Percentiles rank a stretch among this genome's conserved stretches.
phyloP scores from a whole-genome alignment of 164 flowering plant species.

The Annona squamosa region DNA sequence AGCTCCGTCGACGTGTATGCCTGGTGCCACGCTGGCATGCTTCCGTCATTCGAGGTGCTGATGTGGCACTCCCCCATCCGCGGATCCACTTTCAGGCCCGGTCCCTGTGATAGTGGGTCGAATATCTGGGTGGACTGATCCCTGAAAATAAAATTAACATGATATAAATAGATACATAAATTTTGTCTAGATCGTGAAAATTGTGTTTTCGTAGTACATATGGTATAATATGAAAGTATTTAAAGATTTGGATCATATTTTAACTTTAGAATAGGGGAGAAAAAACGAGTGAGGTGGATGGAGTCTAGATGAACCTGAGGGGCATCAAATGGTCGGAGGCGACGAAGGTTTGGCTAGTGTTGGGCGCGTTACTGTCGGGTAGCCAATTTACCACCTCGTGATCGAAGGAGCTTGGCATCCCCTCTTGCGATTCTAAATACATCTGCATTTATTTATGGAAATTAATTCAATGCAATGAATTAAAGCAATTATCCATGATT shows the following conservation, averaged over 20 bases:
- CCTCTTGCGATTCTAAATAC: slow-evolving; percentile 37
- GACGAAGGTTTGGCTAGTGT: slow-evolving; percentile 17
- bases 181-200: no score
- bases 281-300: background rate
- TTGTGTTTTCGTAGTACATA: no score
- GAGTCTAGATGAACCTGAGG: slow-evolving; percentile 17
- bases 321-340: slow-evolving; percentile 28
- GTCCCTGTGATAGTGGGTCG: slow-evolving; percentile 21
- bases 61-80: slow-evolving; percentile 27
- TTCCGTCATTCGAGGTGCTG: slow-evolving; percentile 18
- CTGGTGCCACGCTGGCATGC: slow-evolving; percentile 33
- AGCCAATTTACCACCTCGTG: slow-evolving; percentile 32
- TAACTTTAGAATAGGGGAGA: no score
- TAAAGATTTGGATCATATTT: no score
- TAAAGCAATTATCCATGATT: no score
- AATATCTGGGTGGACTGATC: slow-evolving; percentile 23
- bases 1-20: slow-evolving; percentile 27
- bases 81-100: slow-evolving; percentile 24
- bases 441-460: slow-evolving; percentile 17
- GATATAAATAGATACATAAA: background rate
- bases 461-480: no score
- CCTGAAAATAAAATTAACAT: slow-evolving; percentile 13
- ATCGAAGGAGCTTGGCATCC: slow-evolving; percentile 26
- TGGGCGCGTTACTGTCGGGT: slow-evolving; percentile 23
- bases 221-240: no score